These are phyloP conservation scores for Xylariaceae sp. DNA, from an alignment of 2,329 filamentous ascomycete species.

Conservation along the genomic window DNA sequence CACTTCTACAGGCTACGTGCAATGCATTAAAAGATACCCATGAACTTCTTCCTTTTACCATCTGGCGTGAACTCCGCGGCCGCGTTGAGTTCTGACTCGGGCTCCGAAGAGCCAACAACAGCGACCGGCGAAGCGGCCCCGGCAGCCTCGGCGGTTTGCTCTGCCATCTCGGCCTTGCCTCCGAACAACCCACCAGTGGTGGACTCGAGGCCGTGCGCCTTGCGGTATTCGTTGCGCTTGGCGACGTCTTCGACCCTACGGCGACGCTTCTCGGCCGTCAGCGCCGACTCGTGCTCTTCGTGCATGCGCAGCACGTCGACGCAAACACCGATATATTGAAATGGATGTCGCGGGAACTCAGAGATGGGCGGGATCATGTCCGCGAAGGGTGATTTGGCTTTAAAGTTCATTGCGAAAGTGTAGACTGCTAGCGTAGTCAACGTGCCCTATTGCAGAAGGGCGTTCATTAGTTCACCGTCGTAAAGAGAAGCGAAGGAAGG, in stretches of 20 bases:
- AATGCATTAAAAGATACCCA: conserved; percentile 74
- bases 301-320: conserved; percentile 78
- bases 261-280: conserved; percentile 74
- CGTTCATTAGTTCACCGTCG: conserved; percentile 6
- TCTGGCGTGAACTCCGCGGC: conserved; percentile 27
- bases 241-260: conserved; percentile 81
- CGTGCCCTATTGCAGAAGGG: conserved; percentile 57
- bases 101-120: conserved; percentile 15
- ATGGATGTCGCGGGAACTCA: conserved; percentile 72
- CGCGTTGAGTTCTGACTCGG: not conserved
- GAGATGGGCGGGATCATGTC: conserved; percentile 77
- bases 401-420: conserved; percentile 81
- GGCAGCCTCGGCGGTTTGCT: conserved; percentile 1
- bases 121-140: conserved; percentile 10
- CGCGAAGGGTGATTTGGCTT: conserved; percentile 76
- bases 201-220: conserved; percentile 78
- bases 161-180: conserved; percentile 31
- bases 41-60: conserved; percentile 74
- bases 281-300: conserved; percentile 70
- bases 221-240: conserved; percentile 84
- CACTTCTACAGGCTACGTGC: conserved; percentile 17
- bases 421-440: conserved; percentile 71
- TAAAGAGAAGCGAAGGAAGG: not conserved
- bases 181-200: conserved; percentile 33
- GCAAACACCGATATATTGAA: conserved; percentile 68